Percentiles rank a stretch among this genome's conserved stretches.
phyloP scores from a whole-genome alignment of 1,139 yeast genomes.

The Scheffersomyces illinoinensis region DNA sequence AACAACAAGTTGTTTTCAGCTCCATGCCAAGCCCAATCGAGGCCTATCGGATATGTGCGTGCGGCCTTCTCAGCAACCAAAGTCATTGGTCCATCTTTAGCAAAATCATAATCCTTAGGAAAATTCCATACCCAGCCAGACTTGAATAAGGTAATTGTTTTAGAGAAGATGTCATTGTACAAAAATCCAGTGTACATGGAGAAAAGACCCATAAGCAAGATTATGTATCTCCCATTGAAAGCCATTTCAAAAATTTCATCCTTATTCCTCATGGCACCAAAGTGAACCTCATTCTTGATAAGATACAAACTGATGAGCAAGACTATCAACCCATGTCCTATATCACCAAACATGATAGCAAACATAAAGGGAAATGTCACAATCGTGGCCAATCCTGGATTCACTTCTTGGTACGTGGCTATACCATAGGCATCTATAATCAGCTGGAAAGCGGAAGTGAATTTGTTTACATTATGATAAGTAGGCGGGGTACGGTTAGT shows the following conservation, averaged over 20 bases:
- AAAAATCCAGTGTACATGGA: slow-evolving; percentile 79
- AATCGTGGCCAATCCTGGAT: slow-evolving; percentile 78
- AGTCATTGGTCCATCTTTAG: slow-evolving; percentile 47
- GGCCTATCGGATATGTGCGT: slow-evolving; percentile 58
- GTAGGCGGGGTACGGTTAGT: slow-evolving; percentile 79
- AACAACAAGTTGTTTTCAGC: slow-evolving; percentile 73
- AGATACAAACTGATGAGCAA: slow-evolving; percentile 58
- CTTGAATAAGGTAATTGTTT: slow-evolving; percentile 68
- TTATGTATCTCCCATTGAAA: slow-evolving; percentile 69
- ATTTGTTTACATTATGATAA: slow-evolving; percentile 72
- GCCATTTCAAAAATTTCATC: slow-evolving; percentile 87
- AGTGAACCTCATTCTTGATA: slow-evolving; percentile 60
- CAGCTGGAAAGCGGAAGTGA: slow-evolving; percentile 73
- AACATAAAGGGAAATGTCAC: slow-evolving; percentile 85
- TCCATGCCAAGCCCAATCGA: slow-evolving; percentile 83
- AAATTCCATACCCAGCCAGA: slow-evolving; percentile 72
- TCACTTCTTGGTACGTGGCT: slow-evolving; percentile 75
- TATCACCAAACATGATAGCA: slow-evolving; percentile 86
- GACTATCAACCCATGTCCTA: slow-evolving; percentile 76
- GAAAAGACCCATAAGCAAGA: slow-evolving; percentile 72
- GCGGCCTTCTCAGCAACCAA: slow-evolving; percentile 58
- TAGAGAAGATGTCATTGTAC: slow-evolving; percentile 76
- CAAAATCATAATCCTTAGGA: slow-evolving; percentile 58
- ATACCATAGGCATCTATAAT: slow-evolving; percentile 82
- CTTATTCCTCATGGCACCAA: slow-evolving; percentile 56